Base-by-base conservation (phyloP, 345 rosid species). In the Citrus medica region DNA sequence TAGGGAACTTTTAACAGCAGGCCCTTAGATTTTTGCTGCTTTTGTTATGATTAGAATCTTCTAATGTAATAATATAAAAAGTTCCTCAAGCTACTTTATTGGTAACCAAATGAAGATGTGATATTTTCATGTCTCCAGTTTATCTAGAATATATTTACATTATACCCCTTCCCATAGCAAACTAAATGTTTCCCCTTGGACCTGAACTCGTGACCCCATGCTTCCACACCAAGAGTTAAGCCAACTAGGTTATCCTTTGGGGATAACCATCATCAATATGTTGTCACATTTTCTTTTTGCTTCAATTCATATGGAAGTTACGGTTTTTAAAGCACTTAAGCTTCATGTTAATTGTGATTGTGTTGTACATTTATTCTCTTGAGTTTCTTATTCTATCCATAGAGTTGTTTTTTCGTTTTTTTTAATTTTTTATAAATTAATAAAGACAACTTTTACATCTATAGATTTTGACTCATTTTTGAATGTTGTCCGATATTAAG, bases 11-110 rank as follows among this genome's bases (percentile, higher is more conserved):
- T 21, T 16, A 17, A 60, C 12, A 40, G 9, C 25, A 61, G 68
- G 46, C 32, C 74, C 72, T 76, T 79, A n/a, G 65, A 53, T 74
- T 63, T 51, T 76, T 5, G 28, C 69, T n/a, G 42, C 64, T 9
- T 59, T 76, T 67, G 62, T 42, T 72, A 28, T 65, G 62, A 62
- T 17, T 19, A 48, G 30, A 68, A 77, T 62, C 58, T n/a, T 69
- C 51, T 74, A 28, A 8, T 40, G 61, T 73, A 76, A 56, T 27
- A 28, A 27, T 62, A 42, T 6, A 46, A 22, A 24, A 71, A 24
- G 25, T 5, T 21, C 3, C 12, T 28, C 9, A 63, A 27, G 4
- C 28, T 10, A 42, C 10, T 42, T 27, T 4, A 40, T 40, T 42
- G 21, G 6, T 42, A 40, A 42, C 38, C 59, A 61, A 42, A 74